Evolutionary conservation across 768 basidiomycete species (phyloP).

Genomic region (Tricholoma hemisulphureum): DNA sequence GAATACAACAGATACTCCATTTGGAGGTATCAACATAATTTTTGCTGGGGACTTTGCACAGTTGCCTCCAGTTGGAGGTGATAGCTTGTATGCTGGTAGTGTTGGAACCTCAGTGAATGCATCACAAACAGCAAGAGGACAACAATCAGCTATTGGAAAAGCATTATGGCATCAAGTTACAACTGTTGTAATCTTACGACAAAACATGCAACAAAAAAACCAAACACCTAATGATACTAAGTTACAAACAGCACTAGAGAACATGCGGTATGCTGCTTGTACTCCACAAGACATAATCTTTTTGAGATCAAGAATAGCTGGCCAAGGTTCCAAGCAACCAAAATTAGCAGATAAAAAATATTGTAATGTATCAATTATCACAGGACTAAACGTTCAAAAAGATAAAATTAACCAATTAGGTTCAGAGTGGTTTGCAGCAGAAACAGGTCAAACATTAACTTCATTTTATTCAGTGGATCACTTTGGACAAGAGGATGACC

Average conservation of each 20-base stretch:
- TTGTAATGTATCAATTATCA: slow-evolving; percentile 28
- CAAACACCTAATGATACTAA: slow-evolving; percentile 22
- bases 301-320: no score
- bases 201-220: slow-evolving; percentile 32
- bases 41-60: slow-evolving; percentile 3
- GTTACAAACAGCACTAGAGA: slow-evolving; percentile 16
- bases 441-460: slow-evolving; percentile 15
- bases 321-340: not conserved
- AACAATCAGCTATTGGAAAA: no score
- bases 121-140: no score
- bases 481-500: not conserved
- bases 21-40: slow-evolving; percentile 32
- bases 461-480: slow-evolving; percentile 25
- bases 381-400: slow-evolving; percentile 20
- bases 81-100: slow-evolving; percentile 24
- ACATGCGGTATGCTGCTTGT: slow-evolving; percentile 17
- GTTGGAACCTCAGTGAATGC: slow-evolving; percentile 33
- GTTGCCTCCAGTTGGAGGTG: not conserved
- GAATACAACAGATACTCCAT: slow-evolving; percentile 18
- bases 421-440: slow-evolving; percentile 20
- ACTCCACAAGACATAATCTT: no score
- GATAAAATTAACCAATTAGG: no score
- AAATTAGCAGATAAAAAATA: slow-evolving; percentile 15
- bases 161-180: no score
- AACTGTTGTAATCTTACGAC: slow-evolving; percentile 30